These are phyloP conservation scores for Aspergillus cristatus DNA, from an alignment of 495 filamentous ascomycete genomes.

Conservation along the genomic window DNA sequence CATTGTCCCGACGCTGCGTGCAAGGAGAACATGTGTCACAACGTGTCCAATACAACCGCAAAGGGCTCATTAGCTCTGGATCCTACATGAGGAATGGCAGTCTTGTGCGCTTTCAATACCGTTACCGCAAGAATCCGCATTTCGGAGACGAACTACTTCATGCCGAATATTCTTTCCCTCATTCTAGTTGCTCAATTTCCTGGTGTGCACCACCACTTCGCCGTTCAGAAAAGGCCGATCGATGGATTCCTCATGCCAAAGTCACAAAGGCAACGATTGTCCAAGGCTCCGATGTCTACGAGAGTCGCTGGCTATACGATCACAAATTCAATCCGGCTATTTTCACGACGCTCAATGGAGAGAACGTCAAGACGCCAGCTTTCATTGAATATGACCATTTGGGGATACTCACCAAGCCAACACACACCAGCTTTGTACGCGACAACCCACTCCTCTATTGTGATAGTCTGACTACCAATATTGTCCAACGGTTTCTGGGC, in stretches of 20 bases:
- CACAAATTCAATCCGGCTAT: constrained; percentile 56
- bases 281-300: constrained; percentile 43
- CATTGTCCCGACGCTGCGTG: constrained; percentile 39
- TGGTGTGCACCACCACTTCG: constrained; percentile 49
- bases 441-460: constrained; percentile 51
- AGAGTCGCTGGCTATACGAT: constrained; percentile 49
- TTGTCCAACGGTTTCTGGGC: constrained; percentile 37
- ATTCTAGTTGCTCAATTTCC: constrained; percentile 47
- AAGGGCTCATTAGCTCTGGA: constrained; percentile 45
- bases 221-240: constrained; percentile 43
- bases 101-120: constrained; percentile 46
- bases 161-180: constrained; percentile 46
- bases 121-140: constrained; percentile 47
- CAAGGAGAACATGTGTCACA: constrained; percentile 37
- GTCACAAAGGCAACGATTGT: constrained; percentile 52
- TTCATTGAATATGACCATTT: constrained; percentile 52
- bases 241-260: constrained; percentile 52
- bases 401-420: constrained; percentile 46
- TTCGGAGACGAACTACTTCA: constrained; percentile 49
- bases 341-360: constrained; percentile 47
- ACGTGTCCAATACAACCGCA: constrained; percentile 44
- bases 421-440: constrained; percentile 41
- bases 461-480: constrained; percentile 35
- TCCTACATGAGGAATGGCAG: constrained; percentile 48
- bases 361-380: constrained; percentile 44